A percentile compares a stretch with the other conserved stretches of the same genome.
These are phyloP conservation scores for Metschnikowia aberdeeniae DNA, from an alignment of 805 yeast genomes.

Conservation along the genomic window DNA sequence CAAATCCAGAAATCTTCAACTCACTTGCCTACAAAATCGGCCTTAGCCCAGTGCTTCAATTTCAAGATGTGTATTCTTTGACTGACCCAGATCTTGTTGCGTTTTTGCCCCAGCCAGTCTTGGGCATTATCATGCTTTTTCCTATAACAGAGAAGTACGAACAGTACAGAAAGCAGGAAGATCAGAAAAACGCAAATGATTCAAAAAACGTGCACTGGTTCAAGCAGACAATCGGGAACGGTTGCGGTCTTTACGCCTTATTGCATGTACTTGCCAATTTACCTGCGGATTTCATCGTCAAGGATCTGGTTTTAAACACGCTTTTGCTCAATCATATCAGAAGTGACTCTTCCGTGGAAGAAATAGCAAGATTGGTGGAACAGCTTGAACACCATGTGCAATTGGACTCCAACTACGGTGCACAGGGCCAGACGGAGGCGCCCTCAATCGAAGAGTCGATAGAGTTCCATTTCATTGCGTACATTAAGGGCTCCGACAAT, in stretches of 20 bases:
- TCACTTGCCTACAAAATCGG: slow-evolving; percentile 67
- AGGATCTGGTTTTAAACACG: slow-evolving; percentile 29
- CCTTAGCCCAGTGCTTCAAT: slow-evolving; percentile 52
- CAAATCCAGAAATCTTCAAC: slow-evolving; percentile 82
- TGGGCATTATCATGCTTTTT: slow-evolving; percentile 73
- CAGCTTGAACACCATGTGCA: slow-evolving; percentile 38
- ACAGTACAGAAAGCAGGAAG: slow-evolving; percentile 40
- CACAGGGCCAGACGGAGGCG: slow-evolving; percentile 62
- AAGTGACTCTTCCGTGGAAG: slow-evolving; percentile 22
- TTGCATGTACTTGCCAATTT: slow-evolving; percentile 55
- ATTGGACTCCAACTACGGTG: slow-evolving; percentile 43
- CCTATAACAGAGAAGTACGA: slow-evolving; percentile 72
- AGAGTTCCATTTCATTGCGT: slow-evolving; percentile 75
- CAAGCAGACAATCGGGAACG: slow-evolving; percentile 78
- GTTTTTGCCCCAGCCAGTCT: slow-evolving; percentile 76
- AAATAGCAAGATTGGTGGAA: slow-evolving; percentile 43
- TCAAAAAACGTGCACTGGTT: slow-evolving; percentile 59
- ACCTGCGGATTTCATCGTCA: slow-evolving; percentile 42
- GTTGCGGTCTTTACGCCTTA: slow-evolving; percentile 90
- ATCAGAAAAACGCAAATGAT: slow-evolving; percentile 28
- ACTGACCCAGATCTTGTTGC: slow-evolving; percentile 76
- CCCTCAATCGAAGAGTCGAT: slow-evolving; percentile 51
- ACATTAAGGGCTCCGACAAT: slow-evolving; percentile 52
- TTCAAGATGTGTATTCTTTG: slow-evolving; percentile 81
- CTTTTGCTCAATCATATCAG: slow-evolving; percentile 22